Evolutionary conservation across 352 stramenopile species (phyloP).

Genomic region (Phytophthora palmivora): DNA sequence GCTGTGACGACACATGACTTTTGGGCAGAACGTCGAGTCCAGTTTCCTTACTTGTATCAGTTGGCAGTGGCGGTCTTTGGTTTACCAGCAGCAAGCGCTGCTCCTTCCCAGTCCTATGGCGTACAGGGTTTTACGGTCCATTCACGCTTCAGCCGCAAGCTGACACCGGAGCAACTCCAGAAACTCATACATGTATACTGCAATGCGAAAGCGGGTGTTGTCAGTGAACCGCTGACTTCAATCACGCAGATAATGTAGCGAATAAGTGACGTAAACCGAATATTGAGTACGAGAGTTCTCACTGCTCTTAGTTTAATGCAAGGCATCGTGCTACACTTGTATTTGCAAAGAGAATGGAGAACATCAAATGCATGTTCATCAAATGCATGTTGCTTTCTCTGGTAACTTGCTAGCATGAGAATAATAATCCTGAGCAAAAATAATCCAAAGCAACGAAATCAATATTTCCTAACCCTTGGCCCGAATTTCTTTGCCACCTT

Average conservation of each 20-base stretch:
- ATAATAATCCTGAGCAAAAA: no score
- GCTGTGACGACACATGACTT: constrained; percentile 62
- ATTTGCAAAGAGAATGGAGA: no score
- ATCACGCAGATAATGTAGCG: constrained; percentile 7
- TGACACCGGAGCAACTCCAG: constrained; percentile 53
- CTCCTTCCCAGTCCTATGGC: constrained; percentile 46
- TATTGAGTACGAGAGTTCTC: no score
- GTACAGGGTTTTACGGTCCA: constrained; percentile 40
- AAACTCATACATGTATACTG: constrained; percentile 72
- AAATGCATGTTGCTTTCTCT: no score
- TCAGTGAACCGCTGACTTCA: constrained; percentile 3
- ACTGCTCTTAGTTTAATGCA: no score
- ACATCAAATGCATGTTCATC: no score
- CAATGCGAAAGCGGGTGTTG: constrained; percentile 44
- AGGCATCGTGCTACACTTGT: no score
- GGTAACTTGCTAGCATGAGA: no score
- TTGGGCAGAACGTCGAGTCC: constrained; percentile 55
- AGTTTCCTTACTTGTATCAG: constrained; percentile 69
- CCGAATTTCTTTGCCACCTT: no score
- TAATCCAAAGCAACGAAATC: no score
- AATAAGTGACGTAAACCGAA: background rate
- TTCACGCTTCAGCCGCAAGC: constrained; percentile 48
- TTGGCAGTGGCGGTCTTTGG: constrained; percentile 64
- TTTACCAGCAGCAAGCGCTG: constrained; percentile 54
- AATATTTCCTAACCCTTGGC: no score